These are phyloP conservation scores for Sarocladiaceae sp. DNA, from an alignment of 2,329 filamentous ascomycete genomes.

Conservation along the genomic window DNA sequence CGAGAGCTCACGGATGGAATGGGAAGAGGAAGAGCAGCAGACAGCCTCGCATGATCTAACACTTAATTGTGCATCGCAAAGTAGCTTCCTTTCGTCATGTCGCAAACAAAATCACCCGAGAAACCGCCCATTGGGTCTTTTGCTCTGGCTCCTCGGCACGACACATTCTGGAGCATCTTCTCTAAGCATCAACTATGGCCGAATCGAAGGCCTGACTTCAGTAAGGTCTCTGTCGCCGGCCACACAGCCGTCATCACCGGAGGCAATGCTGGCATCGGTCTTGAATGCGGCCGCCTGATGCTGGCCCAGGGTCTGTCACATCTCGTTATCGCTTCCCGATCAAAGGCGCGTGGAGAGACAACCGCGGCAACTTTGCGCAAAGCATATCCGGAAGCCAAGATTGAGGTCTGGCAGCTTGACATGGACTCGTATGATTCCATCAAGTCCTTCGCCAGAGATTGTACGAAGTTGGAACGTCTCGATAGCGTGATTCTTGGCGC, in stretches of 20 bases:
- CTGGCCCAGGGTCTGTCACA: constrained; percentile 29
- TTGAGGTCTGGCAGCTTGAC: constrained; percentile 34
- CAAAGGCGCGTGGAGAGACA: constrained; percentile 30
- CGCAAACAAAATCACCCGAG: neutral
- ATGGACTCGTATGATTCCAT: constrained; percentile 38
- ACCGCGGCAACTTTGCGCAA: constrained; percentile 19
- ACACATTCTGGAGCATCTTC: neutral
- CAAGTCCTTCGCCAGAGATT: constrained; percentile 28
- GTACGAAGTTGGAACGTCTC: constrained; percentile 27
- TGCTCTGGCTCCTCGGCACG: neutral
- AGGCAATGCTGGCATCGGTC: constrained; percentile 40
- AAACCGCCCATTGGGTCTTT: neutral
- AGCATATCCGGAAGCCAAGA: constrained; percentile 10
- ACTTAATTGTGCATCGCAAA: too few species aligned
- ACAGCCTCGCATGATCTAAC: too few species aligned
- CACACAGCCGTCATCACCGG: constrained; percentile 31
- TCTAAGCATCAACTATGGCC: neutral
- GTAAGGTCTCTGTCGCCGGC: neutral
- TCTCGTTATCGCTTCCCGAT: constrained; percentile 41
- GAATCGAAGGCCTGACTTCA: neutral
- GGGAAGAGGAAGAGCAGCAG: too few species aligned
- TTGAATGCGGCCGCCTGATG: constrained; percentile 36
- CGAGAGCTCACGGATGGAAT: too few species aligned
- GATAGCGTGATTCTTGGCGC: constrained; percentile 39
- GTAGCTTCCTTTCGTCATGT: neutral